Percentiles rank a stretch among this genome's conserved stretches.
Conservation (phyloP, 2,329 filamentous ascomycete genomes). For the Pyrenophora seminiperda region DNA sequence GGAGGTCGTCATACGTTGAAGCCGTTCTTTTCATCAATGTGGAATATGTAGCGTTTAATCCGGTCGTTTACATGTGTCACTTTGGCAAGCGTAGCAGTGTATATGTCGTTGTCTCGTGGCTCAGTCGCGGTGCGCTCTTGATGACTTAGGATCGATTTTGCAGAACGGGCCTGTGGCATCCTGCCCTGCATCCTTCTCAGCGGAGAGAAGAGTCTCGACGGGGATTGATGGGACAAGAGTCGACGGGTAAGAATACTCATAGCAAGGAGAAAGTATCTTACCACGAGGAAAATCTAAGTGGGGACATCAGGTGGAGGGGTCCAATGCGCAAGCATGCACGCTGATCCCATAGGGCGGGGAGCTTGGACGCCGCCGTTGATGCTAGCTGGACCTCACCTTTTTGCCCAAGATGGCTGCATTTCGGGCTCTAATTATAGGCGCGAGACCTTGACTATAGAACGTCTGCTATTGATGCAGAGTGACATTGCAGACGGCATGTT, state of each 20-base stretch:
- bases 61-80: conserved; percentile 69
- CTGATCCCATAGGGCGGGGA: conserved; percentile 17
- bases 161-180: conserved; percentile 40
- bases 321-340: conserved; percentile 17
- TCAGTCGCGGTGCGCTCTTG: conserved; percentile 75
- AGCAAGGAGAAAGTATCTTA: conserved; percentile 22
- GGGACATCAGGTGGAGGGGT: conserved; percentile 19
- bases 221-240: conserved; percentile 17
- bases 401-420: conserved; percentile 1
- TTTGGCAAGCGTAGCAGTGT: conserved; percentile 64
- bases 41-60: conserved; percentile 71
- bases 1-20: conserved; percentile 55
- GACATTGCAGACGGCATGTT: not conserved
- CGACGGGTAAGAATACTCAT: conserved; percentile 22
- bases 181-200: conserved; percentile 32
- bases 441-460: not conserved
- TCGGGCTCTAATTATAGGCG: conserved; percentile 4
- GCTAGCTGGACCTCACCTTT: conserved; percentile 9
- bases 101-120: conserved; percentile 69
- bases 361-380: conserved; percentile 18
- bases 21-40: conserved; percentile 56
- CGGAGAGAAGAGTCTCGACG: conserved; percentile 11
- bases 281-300: conserved; percentile 26
- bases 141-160: conserved; percentile 55
- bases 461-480: not conserved